Base-by-base conservation (phyloP, 495 filamentous ascomycete species). In the Aspergillus avenaceus region DNA sequence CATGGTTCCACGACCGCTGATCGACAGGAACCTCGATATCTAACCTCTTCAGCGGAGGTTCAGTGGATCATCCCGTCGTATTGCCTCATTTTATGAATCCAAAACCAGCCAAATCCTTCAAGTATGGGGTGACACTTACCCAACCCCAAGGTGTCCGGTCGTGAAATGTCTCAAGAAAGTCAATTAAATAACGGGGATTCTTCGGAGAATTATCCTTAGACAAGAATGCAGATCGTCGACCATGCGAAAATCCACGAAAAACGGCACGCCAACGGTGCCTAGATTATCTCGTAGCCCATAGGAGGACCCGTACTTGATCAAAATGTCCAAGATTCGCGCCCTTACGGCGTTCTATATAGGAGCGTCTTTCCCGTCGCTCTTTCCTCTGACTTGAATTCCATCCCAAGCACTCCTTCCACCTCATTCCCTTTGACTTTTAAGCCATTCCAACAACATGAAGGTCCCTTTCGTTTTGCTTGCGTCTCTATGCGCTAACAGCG, bases 371-470 rank as follows among this genome's bases (percentile, higher is more conserved):
- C 42, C 16, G n/a, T 47, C 29, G 8, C 42, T 18, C 6, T 13
- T 22, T 16, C 16, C 16, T n/a, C 31, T 28, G 5, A 45, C 27
- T n/a, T n/a, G n/a, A 29, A 12, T 28, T 29, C 16, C 25, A 16
- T 6, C 1, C 5, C 14, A 38, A 19, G 1, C 16, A 21, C 18
- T 1, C 21, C 21, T 6, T n/a, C 21, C 16, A 19, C 21, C 29
- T 21, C 34, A n/a, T n/a, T n/a, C n/a, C n/a, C n/a, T n/a, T n/a
- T n/a, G n/a, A n/a, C n/a, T n/a, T n/a, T n/a, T n/a, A n/a, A n/a
- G n/a, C n/a, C n/a, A 16, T 23, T 8, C 41, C 23, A 14, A 37
- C 45, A 37, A 26, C 29, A 47, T 47, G 45, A 47, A 47, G 45
- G 31, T 16, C 4, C 19, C 28, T 11, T 37, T 47, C 29, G 14